phyloP scores from a whole-genome alignment of 1,284 basidiomycete genomes.

The Apiotrichum gamsii region DNA sequence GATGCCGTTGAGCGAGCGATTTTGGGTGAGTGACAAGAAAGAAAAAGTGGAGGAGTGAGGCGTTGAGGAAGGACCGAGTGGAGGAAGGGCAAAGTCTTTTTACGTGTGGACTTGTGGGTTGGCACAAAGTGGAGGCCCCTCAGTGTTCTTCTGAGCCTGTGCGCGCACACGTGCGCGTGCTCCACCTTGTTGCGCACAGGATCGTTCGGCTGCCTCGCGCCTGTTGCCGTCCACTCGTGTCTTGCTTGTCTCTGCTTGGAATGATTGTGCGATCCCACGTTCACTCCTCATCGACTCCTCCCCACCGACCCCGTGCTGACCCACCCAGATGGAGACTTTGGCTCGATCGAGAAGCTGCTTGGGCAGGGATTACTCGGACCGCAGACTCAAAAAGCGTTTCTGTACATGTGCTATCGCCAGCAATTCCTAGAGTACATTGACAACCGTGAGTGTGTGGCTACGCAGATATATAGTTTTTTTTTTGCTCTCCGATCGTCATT shows the following conservation, averaged over 20 bases:
- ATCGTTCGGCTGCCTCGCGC: no score
- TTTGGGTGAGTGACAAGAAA: constrained; percentile 37
- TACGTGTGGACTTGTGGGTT: no score
- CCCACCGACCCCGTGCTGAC: neutral
- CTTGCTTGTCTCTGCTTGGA: no score
- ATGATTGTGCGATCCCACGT: neutral
- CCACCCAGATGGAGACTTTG: constrained; percentile 51
- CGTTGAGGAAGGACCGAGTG: no score
- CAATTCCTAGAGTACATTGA: constrained; percentile 51
- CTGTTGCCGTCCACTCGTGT: no score
- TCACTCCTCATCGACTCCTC: neutral
- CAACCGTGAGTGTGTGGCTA: constrained; percentile 44
- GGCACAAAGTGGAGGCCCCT: no score
- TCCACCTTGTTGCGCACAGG: no score
- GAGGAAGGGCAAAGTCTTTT: no score
- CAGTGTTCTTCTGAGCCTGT: no score
- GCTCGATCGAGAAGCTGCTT: constrained; percentile 46
- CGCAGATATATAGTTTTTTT: no score
- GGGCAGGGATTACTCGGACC: constrained; percentile 44
- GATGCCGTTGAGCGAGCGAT: constrained; percentile 48
- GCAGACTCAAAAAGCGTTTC: constrained; percentile 49
- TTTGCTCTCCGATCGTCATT: neutral
- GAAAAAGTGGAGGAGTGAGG: no score
- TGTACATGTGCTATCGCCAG: constrained; percentile 44
- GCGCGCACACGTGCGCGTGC: no score